Evolutionary conservation across 1,284 basidiomycete species (phyloP).

Genomic region (Ustilago cynodontis): DNA sequence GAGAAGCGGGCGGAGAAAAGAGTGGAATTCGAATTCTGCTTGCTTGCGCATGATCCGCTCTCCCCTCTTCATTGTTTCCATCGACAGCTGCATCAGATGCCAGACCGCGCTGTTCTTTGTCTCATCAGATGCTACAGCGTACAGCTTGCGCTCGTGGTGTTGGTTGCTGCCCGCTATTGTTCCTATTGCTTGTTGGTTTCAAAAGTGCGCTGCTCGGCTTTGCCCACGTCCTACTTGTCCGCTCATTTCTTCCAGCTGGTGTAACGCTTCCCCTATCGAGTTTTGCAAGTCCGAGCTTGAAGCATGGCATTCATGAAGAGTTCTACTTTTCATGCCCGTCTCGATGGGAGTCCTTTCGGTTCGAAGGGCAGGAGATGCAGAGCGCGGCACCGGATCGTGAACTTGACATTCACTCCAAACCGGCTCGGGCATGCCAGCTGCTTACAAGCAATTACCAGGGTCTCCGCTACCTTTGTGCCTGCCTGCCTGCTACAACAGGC

Average conservation of each 20-base stretch:
- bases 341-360: conserved; percentile 31
- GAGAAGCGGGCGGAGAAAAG: background rate
- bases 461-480: conserved; percentile 1
- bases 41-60: background rate
- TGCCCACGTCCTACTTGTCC: conserved; percentile 14
- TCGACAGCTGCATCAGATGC: conserved; percentile 19
- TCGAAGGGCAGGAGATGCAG: conserved; percentile 2
- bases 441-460: too few species aligned
- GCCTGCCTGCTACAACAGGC: conserved; percentile 7
- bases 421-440: conserved; percentile 5
- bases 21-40: conserved; percentile 24
- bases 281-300: conserved; percentile 1
- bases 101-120: conserved; percentile 14
- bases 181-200: background rate
- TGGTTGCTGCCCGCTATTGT: background rate
- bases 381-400: conserved; percentile 12
- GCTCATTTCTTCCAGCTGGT: conserved; percentile 10
- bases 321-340: conserved; percentile 26
- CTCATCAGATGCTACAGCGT: conserved; percentile 4
- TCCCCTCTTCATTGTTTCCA: conserved; percentile 3
- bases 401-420: conserved; percentile 3
- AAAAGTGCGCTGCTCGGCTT: conserved; percentile 10
- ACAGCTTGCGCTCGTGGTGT: background rate
- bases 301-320: background rate
- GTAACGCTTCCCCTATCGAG: background rate